Evolutionary conservation across 176 grass and related monocot genomes (phyloP).

Genomic region (Oryza rufipogon): DNA sequence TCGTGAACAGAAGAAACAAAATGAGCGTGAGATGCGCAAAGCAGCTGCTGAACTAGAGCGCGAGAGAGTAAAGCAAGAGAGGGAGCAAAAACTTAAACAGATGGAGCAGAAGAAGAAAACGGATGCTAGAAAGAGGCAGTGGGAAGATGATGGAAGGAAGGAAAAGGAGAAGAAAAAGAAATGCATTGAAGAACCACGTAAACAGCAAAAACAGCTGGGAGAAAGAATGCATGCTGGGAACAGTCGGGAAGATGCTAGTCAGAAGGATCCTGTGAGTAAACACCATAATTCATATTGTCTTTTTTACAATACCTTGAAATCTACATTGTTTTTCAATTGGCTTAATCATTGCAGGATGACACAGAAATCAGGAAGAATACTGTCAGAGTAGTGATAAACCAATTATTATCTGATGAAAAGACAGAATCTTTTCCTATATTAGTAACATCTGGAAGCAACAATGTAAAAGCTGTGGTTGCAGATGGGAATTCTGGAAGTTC

Average conservation of each 20-base stretch:
- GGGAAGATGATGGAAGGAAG: conserved; percentile 61
- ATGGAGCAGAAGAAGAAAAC: conserved; percentile 53
- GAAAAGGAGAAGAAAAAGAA: conserved; percentile 58
- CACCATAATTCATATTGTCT: neutral
- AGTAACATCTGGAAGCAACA: conserved; percentile 22
- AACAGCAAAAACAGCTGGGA: conserved; percentile 39
- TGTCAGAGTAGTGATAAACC: conserved; percentile 8
- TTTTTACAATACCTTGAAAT: conserved; percentile 27
- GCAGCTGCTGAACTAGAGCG: conserved; percentile 55
- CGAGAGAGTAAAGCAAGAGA: conserved; percentile 57
- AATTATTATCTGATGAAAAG: conserved; percentile 23
- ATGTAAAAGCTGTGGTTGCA: neutral
- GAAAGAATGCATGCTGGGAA: conserved; percentile 38
- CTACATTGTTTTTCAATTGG: neutral
- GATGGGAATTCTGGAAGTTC: conserved; percentile 19
- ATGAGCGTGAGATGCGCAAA: conserved; percentile 58
- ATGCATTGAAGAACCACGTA: conserved; percentile 43
- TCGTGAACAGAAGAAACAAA: conserved; percentile 65
- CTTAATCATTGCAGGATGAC: conserved; percentile 34
- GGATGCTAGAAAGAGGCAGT: conserved; percentile 68
- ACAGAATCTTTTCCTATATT: conserved; percentile 26
- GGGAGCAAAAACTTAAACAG: conserved; percentile 57
- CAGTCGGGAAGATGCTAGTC: conserved; percentile 32
- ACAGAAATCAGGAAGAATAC: conserved; percentile 37
- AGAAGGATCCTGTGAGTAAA: conserved; percentile 49